Base-by-base conservation (phyloP, 2,329 filamentous ascomycete species). In the Calonectria honghensis region DNA sequence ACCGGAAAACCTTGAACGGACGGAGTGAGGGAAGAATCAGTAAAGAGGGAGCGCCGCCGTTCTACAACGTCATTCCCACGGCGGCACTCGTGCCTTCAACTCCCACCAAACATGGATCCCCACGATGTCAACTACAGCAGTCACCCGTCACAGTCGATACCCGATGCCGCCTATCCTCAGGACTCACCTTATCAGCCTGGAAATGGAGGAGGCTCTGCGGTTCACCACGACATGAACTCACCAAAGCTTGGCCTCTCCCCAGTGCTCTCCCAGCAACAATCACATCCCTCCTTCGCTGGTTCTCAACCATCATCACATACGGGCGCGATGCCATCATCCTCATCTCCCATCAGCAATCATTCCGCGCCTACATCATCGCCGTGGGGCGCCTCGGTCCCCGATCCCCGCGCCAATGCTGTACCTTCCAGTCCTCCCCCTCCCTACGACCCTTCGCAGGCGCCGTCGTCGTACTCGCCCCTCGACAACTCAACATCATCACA, bases 71-170 rank as follows among this genome's bases (percentile, higher is more conserved):
- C 32, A 68, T 37, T 29, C n/a, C 7, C 31, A 29, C 54, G 24
- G 24, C 39, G 61, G 31, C 37, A 45, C 37, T 57, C 31, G 31
- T 50, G 63, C 69, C 37, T 54, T 24, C 52, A 24, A 45, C 35
- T 61, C 57, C 57, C 48, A 14, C 31, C 39, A 45, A 48, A 48
- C 59, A 82, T 81, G 79, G 74, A 79, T 64, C 69, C 71, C n/a
- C 76, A 69, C 68, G 73, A 77, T 37, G 14, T 71, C 37, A 73
- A 61, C 9, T 71, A 76, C 66, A 70, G 73, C 70, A 76, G 68
- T 39, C 81, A 83, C 61, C 82, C 82, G 11, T 83, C 82, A 29
- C 73, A 81, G 32, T 80, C 81, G 20, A 83, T 83, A 32, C 81
- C 78, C 64, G 76, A 82, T 32, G 81, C 82, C 63, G 82, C 82